phyloP scores from a whole-genome alignment of 2,329 filamentous ascomycete genomes.

The Pezizomycotina sp. region DNA sequence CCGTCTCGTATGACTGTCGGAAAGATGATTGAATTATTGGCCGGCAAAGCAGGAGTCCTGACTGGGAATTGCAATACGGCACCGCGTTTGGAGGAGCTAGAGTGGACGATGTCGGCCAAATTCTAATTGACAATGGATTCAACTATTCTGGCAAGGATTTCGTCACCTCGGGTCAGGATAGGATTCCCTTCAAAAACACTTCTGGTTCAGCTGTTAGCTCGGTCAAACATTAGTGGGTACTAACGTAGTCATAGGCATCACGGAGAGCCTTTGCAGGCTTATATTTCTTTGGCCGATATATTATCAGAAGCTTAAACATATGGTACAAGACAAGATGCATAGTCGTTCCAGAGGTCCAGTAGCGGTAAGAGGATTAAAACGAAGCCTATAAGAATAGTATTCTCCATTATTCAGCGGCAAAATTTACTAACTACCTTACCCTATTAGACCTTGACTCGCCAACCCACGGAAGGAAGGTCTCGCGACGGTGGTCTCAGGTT shows the following conservation, averaged over 20 bases:
- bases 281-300: conserved; percentile 99
- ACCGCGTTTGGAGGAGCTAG: conserved; percentile 71
- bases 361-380: conserved; percentile 33
- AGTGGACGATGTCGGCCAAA: conserved; percentile 74
- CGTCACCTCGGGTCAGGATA: conserved; percentile 51
- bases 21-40: conserved; percentile 87
- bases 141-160: conserved; percentile 96
- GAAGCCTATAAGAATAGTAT: no score
- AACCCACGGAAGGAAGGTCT: conserved; percentile 90
- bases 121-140: conserved; percentile 76
- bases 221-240: not conserved
- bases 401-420: no score
- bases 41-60: conserved; percentile 82
- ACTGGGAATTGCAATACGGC: conserved; percentile 74
- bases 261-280: conserved; percentile 87
- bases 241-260: conserved; percentile 42
- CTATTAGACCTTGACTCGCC: conserved; percentile 59
- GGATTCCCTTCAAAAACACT: not conserved
- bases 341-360: conserved; percentile 76
- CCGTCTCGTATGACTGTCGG: conserved; percentile 98
- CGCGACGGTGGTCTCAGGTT: conserved; percentile 80
- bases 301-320: conserved; percentile 98
- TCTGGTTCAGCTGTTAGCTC: not conserved
- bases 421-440: not conserved
- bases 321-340: conserved; percentile 99